phyloP scores from a whole-genome alignment of 495 filamentous ascomycete species.

The Tuber calosporum region DNA sequence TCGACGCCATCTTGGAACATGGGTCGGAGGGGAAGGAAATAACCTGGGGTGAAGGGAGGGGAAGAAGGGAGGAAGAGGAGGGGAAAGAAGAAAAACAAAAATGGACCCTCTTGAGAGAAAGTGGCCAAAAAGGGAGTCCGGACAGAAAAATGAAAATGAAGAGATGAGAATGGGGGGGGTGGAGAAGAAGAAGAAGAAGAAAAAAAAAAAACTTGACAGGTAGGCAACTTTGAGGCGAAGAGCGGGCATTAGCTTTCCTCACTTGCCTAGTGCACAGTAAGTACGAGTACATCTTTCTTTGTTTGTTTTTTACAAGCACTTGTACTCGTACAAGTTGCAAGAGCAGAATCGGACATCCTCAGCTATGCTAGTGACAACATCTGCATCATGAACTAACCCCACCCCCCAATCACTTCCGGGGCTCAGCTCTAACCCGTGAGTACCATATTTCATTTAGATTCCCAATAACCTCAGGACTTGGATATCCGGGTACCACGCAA shows the following conservation, averaged over 20 bases:
- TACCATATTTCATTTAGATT: not conserved
- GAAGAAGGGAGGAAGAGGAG: not conserved
- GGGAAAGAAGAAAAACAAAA: not conserved
- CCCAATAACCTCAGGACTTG: not conserved
- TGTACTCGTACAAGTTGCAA: not conserved
- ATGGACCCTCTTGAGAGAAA: not conserved
- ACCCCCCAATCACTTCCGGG: not conserved
- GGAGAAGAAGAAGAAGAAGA: not conserved
- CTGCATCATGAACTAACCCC: not conserved
- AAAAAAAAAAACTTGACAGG: not conserved
- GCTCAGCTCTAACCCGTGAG: not conserved
- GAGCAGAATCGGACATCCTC: not conserved
- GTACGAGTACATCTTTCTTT: not conserved
- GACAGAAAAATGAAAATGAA: not conserved
- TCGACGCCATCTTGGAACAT: conserved; percentile 36
- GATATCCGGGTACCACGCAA: not conserved
- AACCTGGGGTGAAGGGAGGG: conserved; percentile 17
- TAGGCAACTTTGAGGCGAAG: conserved; percentile 20
- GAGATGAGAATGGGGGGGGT: not conserved
- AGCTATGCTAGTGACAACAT: not conserved
- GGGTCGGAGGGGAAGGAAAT: conserved; percentile 28
- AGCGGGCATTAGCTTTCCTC: conserved; percentile 26
- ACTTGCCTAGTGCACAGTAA: conserved; percentile 21
- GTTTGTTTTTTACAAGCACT: not conserved
- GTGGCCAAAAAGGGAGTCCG: not conserved